Conservation (phyloP, 2,329 filamentous ascomycete species). For the Trichoderma arundinaceum region DNA sequence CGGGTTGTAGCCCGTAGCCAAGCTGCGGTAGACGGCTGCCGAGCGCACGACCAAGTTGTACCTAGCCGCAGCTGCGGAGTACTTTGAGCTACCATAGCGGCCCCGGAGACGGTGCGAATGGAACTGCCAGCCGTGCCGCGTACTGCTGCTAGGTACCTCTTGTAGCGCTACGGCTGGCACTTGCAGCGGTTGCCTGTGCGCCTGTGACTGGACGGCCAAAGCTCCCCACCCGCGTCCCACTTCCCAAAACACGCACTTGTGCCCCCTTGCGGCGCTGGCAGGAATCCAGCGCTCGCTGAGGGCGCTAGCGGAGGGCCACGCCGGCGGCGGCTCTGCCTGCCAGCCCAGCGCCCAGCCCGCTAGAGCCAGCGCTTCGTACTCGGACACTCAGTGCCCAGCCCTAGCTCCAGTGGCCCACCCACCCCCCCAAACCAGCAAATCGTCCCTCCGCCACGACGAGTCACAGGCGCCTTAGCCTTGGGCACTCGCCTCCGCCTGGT, state of each 20-base stretch:
- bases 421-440: slow-evolving; percentile 6
- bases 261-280: not conserved
- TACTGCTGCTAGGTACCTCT: no score
- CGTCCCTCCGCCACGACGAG: slow-evolving; percentile 17
- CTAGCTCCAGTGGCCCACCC: not conserved
- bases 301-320: no score
- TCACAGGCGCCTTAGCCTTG: slow-evolving; percentile 30
- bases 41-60: not conserved
- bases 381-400: not conserved
- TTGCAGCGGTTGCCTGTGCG: no score
- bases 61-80: slow-evolving; percentile 8
- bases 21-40: slow-evolving; percentile 10
- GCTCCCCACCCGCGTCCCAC: slow-evolving; percentile 11
- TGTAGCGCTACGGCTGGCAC: no score
- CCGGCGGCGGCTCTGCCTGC: slow-evolving; percentile 4
- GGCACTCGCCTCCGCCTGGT: slow-evolving; percentile 30
- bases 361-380: slow-evolving; percentile 6
- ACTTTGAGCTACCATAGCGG: slow-evolving; percentile 5
- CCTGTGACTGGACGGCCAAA: slow-evolving; percentile 11
- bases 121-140: not conserved
- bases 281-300: no score
- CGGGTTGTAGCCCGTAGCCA: no score
- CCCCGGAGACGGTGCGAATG: slow-evolving; percentile 13
- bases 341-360: slow-evolving; percentile 2
- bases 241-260: not conserved